These are phyloP conservation scores for Botrytis galanthina DNA, from an alignment of 2,329 filamentous ascomycete genomes.

Conservation along the genomic window DNA sequence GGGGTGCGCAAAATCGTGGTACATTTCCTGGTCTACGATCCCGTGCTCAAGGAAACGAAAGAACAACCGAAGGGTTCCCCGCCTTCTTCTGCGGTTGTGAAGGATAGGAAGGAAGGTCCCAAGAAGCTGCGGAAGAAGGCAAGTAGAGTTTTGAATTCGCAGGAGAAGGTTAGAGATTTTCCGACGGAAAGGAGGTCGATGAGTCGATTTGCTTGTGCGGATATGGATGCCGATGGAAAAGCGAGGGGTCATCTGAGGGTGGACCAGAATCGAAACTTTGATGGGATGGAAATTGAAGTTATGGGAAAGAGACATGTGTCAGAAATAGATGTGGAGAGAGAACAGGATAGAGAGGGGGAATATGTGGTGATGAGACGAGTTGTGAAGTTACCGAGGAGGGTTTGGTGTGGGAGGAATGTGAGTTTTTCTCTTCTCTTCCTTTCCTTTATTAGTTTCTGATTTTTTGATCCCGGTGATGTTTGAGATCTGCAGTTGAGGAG, in stretches of 20 bases:
- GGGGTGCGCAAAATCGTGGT: constrained; percentile 17
- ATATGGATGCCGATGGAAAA: not conserved
- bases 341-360: not conserved
- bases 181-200: not conserved
- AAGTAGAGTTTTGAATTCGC: not conserved
- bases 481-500: not conserved
- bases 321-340: not conserved
- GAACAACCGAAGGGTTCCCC: not conserved
- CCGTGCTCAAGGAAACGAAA: not conserved
- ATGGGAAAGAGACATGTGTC: not conserved
- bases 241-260: not conserved
- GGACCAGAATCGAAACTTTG: not conserved
- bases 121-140: not conserved
- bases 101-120: not conserved
- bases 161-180: not conserved
- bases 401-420: constrained; percentile 21
- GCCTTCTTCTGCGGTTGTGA: not conserved
- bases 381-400: constrained; percentile 17
- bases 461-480: not conserved
- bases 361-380: constrained; percentile 17
- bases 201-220: not conserved
- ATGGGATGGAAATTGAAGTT: constrained; percentile 6
- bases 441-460: not conserved
- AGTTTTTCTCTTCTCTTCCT: not conserved
- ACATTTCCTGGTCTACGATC: constrained; percentile 20